These are phyloP conservation scores for Akanthomyces dipterigenus DNA, from an alignment of 2,329 filamentous ascomycete genomes.

Conservation along the genomic window DNA sequence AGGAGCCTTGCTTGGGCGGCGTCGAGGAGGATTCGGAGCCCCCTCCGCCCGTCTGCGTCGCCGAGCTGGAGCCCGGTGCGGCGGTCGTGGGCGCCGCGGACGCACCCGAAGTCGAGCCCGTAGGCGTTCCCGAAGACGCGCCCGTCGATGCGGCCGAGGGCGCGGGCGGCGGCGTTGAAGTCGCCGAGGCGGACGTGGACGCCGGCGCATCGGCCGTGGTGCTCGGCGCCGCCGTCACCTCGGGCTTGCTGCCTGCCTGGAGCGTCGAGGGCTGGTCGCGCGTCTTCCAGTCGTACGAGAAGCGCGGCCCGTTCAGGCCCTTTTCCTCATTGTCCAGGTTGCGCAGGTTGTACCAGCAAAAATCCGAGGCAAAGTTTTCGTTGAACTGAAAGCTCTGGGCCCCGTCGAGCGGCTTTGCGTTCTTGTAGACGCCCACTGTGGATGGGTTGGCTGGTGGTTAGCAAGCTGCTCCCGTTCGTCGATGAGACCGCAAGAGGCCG, in stretches of 20 bases:
- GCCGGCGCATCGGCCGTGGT: not conserved
- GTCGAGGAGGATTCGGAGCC: not conserved
- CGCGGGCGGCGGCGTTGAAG: not conserved
- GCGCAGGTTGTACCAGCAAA: not conserved
- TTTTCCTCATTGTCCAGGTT: not conserved
- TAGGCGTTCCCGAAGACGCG: not conserved
- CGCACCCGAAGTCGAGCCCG: not conserved
- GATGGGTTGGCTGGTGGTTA: not conserved
- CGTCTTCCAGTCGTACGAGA: not conserved
- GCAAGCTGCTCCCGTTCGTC: not conserved
- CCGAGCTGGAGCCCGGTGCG: not conserved
- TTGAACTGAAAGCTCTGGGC: not conserved
- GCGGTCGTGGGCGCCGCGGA: not conserved
- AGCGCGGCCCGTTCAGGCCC: not conserved
- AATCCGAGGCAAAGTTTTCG: not conserved
- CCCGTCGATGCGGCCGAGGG: not conserved
- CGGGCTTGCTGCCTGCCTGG: not conserved
- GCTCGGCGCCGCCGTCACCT: not conserved
- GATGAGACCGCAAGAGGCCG: not conserved
- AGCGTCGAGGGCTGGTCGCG: not conserved
- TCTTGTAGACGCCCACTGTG: not conserved
- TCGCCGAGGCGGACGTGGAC: not conserved
- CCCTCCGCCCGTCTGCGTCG: not conserved
- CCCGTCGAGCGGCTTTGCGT: not conserved
- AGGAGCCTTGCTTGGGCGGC: not conserved